Percentiles rank a stretch among this genome's conserved stretches.
Conservation (phyloP, 1,284 basidiomycete genomes). For the Leccinum cinnamomeum region DNA sequence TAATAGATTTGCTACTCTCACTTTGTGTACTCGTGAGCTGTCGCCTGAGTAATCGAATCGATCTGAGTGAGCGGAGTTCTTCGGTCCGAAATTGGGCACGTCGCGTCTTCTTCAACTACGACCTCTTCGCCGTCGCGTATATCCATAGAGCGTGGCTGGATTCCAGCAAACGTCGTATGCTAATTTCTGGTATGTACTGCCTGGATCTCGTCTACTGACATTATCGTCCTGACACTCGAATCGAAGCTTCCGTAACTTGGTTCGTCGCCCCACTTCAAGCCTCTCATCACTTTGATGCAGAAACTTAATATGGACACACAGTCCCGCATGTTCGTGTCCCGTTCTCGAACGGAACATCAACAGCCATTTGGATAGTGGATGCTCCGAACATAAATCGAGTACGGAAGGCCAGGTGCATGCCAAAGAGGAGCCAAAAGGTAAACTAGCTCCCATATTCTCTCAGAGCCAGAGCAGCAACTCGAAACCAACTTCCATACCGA, state of each 20-base stretch:
- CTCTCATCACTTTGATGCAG: neutral
- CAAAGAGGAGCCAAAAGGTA: conserved; percentile 19
- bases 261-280: conserved; percentile 16
- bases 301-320: conserved; percentile 18
- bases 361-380: conserved; percentile 48
- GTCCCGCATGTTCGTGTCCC: conserved; percentile 46
- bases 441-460: conserved; percentile 34
- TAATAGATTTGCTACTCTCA: neutral
- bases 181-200: conserved; percentile 17
- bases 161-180: conserved; percentile 1
- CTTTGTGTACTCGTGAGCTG: neutral
- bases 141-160: neutral
- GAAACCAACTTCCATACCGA: neutral
- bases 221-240: conserved; percentile 2
- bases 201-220: neutral
- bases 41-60: neutral
- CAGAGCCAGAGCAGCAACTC: conserved; percentile 19
- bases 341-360: conserved; percentile 48
- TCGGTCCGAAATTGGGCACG: neutral
- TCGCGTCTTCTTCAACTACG: neutral
- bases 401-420: neutral
- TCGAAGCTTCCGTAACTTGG: conserved; percentile 25
- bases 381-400: conserved; percentile 29
- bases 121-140: neutral
- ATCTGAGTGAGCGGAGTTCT: neutral